Base-by-base conservation (phyloP, 169 alveolate species). In the Plasmodium blacklocki region DNA sequence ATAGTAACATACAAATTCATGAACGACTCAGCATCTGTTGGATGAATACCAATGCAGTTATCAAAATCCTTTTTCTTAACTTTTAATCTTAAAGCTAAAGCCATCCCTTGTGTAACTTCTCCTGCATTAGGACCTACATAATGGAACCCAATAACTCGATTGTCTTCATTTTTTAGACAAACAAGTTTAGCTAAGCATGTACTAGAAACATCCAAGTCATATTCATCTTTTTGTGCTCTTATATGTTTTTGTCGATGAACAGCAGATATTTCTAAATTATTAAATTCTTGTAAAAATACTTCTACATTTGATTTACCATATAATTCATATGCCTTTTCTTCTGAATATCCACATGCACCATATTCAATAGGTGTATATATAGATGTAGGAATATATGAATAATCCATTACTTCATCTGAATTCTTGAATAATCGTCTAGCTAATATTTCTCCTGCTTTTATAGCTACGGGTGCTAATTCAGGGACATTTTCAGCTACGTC, bases 101-200 rank as follows among this genome's bases (percentile, higher is more conserved):
- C 98, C 86, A 97, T 92, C 14, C 99, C 99, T 96, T 98, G 99
- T 32, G 98, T 97, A 2, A 98, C 97, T 93, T 99, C 99, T 3
- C 99, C 99, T 8, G 99, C 99, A 94, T 98, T 95, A 7, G 99
- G 99, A 12, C 99, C 99, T 52, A 98, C 98, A 74, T 96, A 97
- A 92, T 99, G 99, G 92, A 98, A 93, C 43, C 99, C 99, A 15
- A 98, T 94, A 9, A 98, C 99, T 90, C 90, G 92, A 68, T 95
- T 93, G 68, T 95, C 95, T 32, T 97, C 98, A 75, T 94, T 93
- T 87, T 93, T 96, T 75, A 94, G 90, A 67, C 98, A 98, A 60
- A 98, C 86, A 18, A 98, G 94, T 92, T 98, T 98, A 12, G 98
- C 93, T 76, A 97, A 94, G 54, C 99, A 97, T 15, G 95, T 94